Percentiles rank a stretch among this genome's conserved stretches.
phyloP scores from a whole-genome alignment of 495 filamentous ascomycete species.

The Penicillium parvum region DNA sequence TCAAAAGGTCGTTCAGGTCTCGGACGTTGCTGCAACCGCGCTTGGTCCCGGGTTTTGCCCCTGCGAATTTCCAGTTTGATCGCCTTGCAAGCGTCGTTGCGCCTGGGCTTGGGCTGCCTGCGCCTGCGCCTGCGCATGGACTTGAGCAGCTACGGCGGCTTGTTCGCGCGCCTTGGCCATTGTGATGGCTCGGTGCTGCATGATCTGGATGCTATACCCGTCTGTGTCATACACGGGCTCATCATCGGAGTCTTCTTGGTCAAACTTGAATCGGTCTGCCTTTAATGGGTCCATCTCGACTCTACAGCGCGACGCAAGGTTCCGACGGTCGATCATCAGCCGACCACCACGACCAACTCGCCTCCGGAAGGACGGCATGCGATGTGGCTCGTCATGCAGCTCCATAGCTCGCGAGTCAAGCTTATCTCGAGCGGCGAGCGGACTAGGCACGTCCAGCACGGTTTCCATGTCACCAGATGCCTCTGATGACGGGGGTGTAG shows the following conservation, averaged over 20 bases:
- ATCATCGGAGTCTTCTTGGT: conserved; percentile 63
- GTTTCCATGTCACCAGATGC: conserved; percentile 57
- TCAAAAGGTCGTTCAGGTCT: conserved; percentile 35
- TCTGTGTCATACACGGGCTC: conserved; percentile 69
- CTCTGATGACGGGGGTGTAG: conserved; percentile 80
- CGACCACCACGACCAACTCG: conserved; percentile 73
- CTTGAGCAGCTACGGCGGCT: conserved; percentile 41
- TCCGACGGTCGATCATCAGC: conserved; percentile 72
- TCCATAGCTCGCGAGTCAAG: conserved; percentile 43
- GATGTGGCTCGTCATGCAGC: conserved; percentile 43
- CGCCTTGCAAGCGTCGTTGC: conserved; percentile 38
- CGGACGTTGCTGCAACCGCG: conserved; percentile 26
- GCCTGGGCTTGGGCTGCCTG: conserved; percentile 38
- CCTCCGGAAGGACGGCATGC: conserved; percentile 59
- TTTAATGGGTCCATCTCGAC: conserved; percentile 48
- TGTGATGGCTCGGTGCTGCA: conserved; percentile 70
- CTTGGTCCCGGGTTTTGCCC: conserved; percentile 33
- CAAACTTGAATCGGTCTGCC: conserved; percentile 78
- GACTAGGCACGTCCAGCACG: conserved; percentile 38
- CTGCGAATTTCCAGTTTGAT: conserved; percentile 32
- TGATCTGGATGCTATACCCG: conserved; percentile 61
- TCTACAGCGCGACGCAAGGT: conserved; percentile 46
- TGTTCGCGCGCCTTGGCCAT: conserved; percentile 48
- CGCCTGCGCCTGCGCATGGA: conserved; percentile 46
- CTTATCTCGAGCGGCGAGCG: conserved; percentile 46